Evolutionary conservation across 2,329 filamentous ascomycete species (phyloP).

Genomic region (Tolypocladium inflatum): DNA sequence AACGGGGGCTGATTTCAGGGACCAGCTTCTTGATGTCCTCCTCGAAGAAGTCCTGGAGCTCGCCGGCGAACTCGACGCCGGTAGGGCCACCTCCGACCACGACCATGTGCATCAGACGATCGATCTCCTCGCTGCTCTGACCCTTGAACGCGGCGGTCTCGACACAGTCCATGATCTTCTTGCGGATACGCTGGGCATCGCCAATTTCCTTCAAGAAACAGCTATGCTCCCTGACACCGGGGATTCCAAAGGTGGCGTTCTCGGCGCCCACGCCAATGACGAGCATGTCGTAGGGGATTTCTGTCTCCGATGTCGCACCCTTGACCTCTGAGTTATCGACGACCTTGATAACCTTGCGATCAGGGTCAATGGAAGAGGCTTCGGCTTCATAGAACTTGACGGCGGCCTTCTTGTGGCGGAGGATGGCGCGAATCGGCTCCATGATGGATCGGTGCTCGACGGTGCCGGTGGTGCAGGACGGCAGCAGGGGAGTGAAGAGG

Average conservation of each 20-base stretch:
- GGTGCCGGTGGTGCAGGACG: conserved; percentile 92
- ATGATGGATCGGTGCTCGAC: conserved; percentile 99
- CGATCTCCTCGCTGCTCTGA: conserved; percentile 76
- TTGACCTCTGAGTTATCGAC: conserved; percentile 90
- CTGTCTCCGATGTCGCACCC: conserved; percentile 69
- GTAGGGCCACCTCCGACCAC: conserved; percentile 89
- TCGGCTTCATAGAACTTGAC: conserved; percentile 99
- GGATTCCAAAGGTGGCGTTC: conserved; percentile 97
- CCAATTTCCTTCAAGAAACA: conserved; percentile 98
- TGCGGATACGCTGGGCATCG: conserved; percentile 92
- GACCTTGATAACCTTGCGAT: conserved; percentile 80
- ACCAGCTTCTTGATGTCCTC: conserved; percentile 97
- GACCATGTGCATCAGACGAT: conserved; percentile 96
- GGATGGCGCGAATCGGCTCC: conserved; percentile 94
- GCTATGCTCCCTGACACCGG: conserved; percentile 86
- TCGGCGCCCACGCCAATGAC: conserved; percentile 95
- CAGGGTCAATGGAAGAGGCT: conserved; percentile 87
- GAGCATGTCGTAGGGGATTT: conserved; percentile 96
- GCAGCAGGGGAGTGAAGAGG: conserved; percentile 94
- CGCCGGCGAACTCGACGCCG: conserved; percentile 95
- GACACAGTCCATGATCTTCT: conserved; percentile 99
- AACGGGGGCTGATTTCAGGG: conserved; percentile 87
- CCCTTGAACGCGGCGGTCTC: conserved; percentile 98
- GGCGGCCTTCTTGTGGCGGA: conserved; percentile 85
- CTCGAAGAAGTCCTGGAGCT: conserved; percentile 98